phyloP scores from a whole-genome alignment of 208 protist species.

The Herpetomonas samuelpessoai region DNA sequence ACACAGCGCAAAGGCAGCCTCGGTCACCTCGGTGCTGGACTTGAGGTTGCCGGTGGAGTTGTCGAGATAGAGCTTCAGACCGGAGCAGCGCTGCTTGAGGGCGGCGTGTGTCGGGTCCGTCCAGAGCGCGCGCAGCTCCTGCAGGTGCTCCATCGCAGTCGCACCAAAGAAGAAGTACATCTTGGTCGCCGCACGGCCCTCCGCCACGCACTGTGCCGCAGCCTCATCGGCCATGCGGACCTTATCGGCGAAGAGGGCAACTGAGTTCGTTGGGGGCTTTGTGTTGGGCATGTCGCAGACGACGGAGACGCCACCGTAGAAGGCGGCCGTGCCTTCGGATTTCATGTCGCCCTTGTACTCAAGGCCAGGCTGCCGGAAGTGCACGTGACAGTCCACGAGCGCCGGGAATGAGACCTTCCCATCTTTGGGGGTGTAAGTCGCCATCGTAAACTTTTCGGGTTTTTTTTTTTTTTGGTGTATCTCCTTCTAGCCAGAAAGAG shows the following conservation, averaged over 20 bases:
- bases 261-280: conserved; percentile 70
- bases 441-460: conserved; percentile 1
- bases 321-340: conserved; percentile 84
- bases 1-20: conserved; percentile 74
- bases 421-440: conserved; percentile 7
- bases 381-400: conserved; percentile 94
- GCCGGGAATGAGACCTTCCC: conserved; percentile 49
- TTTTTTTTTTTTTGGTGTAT: neutral
- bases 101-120: conserved; percentile 44
- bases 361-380: conserved; percentile 92
- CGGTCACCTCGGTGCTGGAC: conserved; percentile 50
- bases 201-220: conserved; percentile 8
- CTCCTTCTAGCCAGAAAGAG: too few species aligned
- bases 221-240: conserved; percentile 33
- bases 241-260: conserved; percentile 70
- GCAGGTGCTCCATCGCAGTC: conserved; percentile 55
- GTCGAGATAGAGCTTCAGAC: conserved; percentile 87
- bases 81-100: conserved; percentile 60
- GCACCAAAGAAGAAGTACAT: conserved; percentile 88
- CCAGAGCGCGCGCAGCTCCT: conserved; percentile 71
- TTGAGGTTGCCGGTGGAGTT: conserved; percentile 87
- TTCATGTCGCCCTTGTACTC: conserved; percentile 93
- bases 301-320: conserved; percentile 84
- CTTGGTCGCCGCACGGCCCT: neutral
- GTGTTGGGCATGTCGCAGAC: conserved; percentile 91